Evolutionary conservation across 2,329 filamentous ascomycete genomes (phyloP).

Genomic region (Chaetomium sp.): DNA sequence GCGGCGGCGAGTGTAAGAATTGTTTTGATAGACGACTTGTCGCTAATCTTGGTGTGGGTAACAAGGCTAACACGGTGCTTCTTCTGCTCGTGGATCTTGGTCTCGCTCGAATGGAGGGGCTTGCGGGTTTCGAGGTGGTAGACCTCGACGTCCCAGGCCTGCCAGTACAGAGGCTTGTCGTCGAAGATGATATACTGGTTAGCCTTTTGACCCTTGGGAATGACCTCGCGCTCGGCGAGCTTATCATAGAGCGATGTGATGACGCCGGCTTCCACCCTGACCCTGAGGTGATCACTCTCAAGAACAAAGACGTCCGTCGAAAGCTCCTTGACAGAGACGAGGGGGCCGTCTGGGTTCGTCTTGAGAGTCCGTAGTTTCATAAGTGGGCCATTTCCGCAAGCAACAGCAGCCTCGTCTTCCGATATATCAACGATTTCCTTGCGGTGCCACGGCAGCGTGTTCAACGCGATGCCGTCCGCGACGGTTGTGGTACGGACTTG

Average conservation of each 20-base stretch:
- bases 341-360: slow-evolving; percentile 46
- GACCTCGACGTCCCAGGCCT: slow-evolving; percentile 97
- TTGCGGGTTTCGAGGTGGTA: slow-evolving; percentile 87
- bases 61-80: slow-evolving; percentile 78
- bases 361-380: slow-evolving; percentile 56
- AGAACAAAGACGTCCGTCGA: slow-evolving; percentile 71
- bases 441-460: slow-evolving; percentile 85
- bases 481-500: slow-evolving; percentile 45
- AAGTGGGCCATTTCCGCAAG: slow-evolving; percentile 58
- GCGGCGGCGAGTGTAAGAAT: slow-evolving; percentile 78
- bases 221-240: slow-evolving; percentile 71
- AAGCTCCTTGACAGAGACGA: slow-evolving; percentile 55
- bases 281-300: slow-evolving; percentile 73
- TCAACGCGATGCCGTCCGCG: slow-evolving; percentile 66
- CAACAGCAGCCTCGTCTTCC: slow-evolving; percentile 54
- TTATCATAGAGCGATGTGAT: slow-evolving; percentile 86
- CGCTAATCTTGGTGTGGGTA: slow-evolving; percentile 85
- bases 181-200: slow-evolving; percentile 95
- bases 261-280: slow-evolving; percentile 72
- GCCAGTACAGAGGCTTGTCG: slow-evolving; percentile 96
- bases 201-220: slow-evolving; percentile 72
- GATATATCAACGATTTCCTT: slow-evolving; percentile 71
- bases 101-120: slow-evolving; percentile 69
- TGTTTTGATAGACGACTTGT: slow-evolving; percentile 82
- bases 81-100: slow-evolving; percentile 70